Evolutionary conservation across 1,284 basidiomycete genomes (phyloP).

Genomic region (Boletus sp.): DNA sequence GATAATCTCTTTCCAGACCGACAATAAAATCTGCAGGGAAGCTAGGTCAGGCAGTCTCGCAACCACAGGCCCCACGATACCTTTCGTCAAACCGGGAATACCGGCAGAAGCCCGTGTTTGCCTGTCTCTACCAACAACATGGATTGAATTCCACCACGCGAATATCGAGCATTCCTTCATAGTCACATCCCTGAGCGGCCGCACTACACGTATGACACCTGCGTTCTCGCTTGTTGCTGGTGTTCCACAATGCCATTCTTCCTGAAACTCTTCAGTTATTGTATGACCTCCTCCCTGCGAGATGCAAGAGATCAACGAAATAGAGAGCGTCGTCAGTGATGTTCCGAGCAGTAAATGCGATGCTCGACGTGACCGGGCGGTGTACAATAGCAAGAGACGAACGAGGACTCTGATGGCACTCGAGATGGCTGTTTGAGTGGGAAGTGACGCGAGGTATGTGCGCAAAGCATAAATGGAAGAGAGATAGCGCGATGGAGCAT

Average conservation of each 20-base stretch:
- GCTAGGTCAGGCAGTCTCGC: conserved; percentile 1
- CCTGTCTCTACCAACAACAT: conserved; percentile 49
- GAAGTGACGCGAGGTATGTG: conserved; percentile 64
- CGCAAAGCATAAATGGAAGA: conserved; percentile 48
- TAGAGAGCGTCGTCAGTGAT: conserved; percentile 75
- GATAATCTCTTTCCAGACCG: conserved; percentile 77
- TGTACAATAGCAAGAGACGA: conserved; percentile 67
- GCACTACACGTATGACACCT: conserved; percentile 48
- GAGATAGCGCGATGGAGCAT: conserved; percentile 21
- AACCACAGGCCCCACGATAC: conserved; percentile 36
- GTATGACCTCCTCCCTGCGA: conserved; percentile 79
- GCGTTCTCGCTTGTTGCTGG: background rate
- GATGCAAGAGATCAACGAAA: conserved; percentile 72
- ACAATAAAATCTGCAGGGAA: conserved; percentile 71
- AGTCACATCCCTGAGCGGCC: conserved; percentile 73
- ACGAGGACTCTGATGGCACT: conserved; percentile 60
- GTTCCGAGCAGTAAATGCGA: conserved; percentile 82
- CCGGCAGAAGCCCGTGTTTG: conserved; percentile 52
- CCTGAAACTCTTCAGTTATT: conserved; percentile 67
- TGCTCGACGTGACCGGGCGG: conserved; percentile 53
- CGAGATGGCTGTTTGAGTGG: conserved; percentile 72
- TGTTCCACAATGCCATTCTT: conserved; percentile 49
- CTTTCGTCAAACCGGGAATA: conserved; percentile 70
- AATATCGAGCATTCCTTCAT: conserved; percentile 81
- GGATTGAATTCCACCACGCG: conserved; percentile 64